phyloP scores from a whole-genome alignment of 148 eudicot genomes.

The Rheum nobile region DNA sequence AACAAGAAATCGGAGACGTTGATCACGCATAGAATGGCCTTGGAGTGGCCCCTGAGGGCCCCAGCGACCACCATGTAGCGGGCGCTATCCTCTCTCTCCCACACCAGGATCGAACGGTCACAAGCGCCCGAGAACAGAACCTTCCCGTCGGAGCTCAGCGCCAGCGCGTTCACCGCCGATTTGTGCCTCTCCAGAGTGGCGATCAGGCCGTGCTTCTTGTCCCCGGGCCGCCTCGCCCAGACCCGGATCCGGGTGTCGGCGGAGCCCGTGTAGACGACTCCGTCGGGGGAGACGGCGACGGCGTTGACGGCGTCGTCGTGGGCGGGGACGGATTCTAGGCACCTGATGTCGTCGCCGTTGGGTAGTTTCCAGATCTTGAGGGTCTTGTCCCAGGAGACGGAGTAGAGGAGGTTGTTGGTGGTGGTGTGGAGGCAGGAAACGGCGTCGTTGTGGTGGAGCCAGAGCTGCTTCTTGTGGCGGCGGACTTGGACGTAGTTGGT shows the following conservation, averaged over 20 bases:
- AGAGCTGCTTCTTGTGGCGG: conserved; percentile 49
- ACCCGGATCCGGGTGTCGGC: conserved; percentile 51
- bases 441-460: conserved; percentile 83
- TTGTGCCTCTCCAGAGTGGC: conserved; percentile 60
- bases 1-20: conserved; percentile 34
- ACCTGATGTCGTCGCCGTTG: conserved; percentile 16
- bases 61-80: conserved; percentile 45
- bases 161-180: conserved; percentile 62
- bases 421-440: conserved; percentile 39
- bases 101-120: conserved; percentile 68
- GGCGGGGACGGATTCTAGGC: conserved; percentile 39
- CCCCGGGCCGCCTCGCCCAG: conserved; percentile 17
- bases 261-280: conserved; percentile 48
- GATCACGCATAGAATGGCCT: conserved; percentile 53
- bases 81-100: conserved; percentile 53
- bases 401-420: conserved; percentile 19
- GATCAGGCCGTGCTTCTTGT: conserved; percentile 13
- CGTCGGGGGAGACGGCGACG: conserved; percentile 35
- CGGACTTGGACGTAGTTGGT: conserved; percentile 56
- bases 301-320: conserved; percentile 74
- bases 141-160: conserved; percentile 33
- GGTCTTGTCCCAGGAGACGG: conserved; percentile 74
- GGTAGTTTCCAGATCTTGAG: conserved; percentile 42
- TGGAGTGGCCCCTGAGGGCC: conserved; percentile 58
- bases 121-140: conserved; percentile 62